These are phyloP conservation scores for Oxytropis ochrocephala DNA, from an alignment of 306 rosid species.

Conservation along the genomic window DNA sequence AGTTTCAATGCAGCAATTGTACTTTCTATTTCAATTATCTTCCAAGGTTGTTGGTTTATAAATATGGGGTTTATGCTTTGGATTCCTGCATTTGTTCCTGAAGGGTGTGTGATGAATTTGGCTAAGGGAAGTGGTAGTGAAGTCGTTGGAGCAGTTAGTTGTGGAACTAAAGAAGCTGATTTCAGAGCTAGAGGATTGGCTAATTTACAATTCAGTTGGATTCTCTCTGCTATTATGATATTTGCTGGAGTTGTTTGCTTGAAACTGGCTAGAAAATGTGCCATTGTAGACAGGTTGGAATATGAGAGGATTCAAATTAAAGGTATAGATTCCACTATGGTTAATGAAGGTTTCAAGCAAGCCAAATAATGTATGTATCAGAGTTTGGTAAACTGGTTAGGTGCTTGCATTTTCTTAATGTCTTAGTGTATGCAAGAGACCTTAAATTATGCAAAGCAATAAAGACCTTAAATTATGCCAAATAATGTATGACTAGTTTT, in stretches of 20 bases:
- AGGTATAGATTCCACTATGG: slow-evolving; percentile 39
- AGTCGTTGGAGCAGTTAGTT: slow-evolving; percentile 58
- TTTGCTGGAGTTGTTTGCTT: slow-evolving; percentile 51
- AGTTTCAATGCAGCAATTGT: slow-evolving; percentile 67
- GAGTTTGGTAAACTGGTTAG: not conserved
- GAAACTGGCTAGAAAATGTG: slow-evolving; percentile 41
- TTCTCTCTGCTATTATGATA: slow-evolving; percentile 52
- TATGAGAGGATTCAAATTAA: slow-evolving; percentile 68
- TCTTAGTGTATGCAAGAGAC: slow-evolving; percentile 7
- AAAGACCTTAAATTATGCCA: too few species aligned
- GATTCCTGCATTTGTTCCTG: slow-evolving; percentile 59
- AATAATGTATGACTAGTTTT: too few species aligned
- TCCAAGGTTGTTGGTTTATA: slow-evolving; percentile 93
- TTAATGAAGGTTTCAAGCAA: slow-evolving; percentile 42
- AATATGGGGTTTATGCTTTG: slow-evolving; percentile 81
- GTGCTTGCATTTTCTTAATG: not conserved
- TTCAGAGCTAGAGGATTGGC: slow-evolving; percentile 76
- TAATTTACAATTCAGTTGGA: slow-evolving; percentile 91
- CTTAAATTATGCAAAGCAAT: slow-evolving; percentile 14
- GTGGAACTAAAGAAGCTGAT: slow-evolving; percentile 55
- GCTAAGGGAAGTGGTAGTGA: slow-evolving; percentile 18
- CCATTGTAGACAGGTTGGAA: slow-evolving; percentile 34
- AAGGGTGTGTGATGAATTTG: slow-evolving; percentile 49
- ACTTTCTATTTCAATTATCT: slow-evolving; percentile 61
- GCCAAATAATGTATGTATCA: slow-evolving; percentile 15